These are phyloP conservation scores for Paradendryphiella salina DNA, from an alignment of 2,329 filamentous ascomycete genomes.

Conservation along the genomic window DNA sequence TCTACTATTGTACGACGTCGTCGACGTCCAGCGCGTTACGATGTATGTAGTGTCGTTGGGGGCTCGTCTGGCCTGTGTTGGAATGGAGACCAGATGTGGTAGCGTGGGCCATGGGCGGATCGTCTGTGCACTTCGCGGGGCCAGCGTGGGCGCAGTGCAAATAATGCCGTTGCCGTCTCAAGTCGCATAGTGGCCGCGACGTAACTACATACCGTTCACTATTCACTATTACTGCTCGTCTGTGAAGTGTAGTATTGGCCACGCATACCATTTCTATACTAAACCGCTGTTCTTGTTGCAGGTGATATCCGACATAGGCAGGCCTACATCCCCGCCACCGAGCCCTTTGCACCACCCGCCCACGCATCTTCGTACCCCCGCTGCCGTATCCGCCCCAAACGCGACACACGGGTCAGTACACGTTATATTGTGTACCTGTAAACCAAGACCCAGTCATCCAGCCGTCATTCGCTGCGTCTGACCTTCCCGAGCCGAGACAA, in stretches of 20 bases:
- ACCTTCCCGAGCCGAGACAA: constrained; percentile 21
- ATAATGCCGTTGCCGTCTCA: constrained; percentile 21
- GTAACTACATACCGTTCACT: constrained; percentile 10
- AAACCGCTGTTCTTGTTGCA: constrained; percentile 10
- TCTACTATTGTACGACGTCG: constrained; percentile 4
- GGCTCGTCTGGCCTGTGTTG: constrained; percentile 5
- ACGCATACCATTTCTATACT: constrained; percentile 10
- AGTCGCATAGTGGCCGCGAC: constrained; percentile 14
- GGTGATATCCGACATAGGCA: constrained; percentile 15
- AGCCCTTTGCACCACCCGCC: constrained; percentile 20
- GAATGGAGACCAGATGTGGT: constrained; percentile 15
- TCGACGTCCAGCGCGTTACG: constrained; percentile 1
- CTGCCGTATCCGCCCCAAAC: constrained; percentile 8
- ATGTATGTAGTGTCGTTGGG: constrained; percentile 2
- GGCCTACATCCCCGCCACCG: constrained; percentile 14
- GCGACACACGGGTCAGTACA: constrained; percentile 11
- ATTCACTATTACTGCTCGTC: constrained; percentile 1
- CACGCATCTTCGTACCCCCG: constrained; percentile 14
- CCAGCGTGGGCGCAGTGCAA: constrained; percentile 23
- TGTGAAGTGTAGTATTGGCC: not conserved
- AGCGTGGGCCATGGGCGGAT: constrained; percentile 15
- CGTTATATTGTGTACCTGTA: constrained; percentile 11
- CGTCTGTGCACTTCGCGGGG: constrained; percentile 28
- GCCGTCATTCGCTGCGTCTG: constrained; percentile 14
- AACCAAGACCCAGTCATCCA: constrained; percentile 7